A percentile compares a stretch with the other conserved stretches of the same genome.
Conservation (phyloP, 2,329 filamentous ascomycete species). For the Metarhizium brunneum region DNA sequence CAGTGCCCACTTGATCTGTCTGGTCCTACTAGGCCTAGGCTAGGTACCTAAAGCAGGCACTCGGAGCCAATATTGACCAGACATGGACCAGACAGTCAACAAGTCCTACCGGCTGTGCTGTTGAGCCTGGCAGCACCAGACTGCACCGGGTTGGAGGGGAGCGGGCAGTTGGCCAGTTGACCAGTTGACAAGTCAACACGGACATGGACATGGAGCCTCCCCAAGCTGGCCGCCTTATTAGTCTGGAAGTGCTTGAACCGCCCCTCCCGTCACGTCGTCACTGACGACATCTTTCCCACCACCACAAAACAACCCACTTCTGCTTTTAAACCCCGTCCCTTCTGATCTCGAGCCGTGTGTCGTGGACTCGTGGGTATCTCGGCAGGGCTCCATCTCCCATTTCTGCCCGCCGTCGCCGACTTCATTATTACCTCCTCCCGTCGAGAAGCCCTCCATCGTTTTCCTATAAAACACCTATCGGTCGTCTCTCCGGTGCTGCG, state of each 20-base stretch:
- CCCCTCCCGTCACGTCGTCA: conserved; percentile 17
- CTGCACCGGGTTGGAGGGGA: too few species aligned
- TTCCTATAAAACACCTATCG: neutral
- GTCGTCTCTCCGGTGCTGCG: neutral
- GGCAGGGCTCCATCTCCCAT: neutral
- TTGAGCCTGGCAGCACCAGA: too few species aligned
- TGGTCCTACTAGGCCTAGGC: too few species aligned
- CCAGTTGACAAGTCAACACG: too few species aligned
- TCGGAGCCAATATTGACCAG: too few species aligned
- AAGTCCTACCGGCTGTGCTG: too few species aligned
- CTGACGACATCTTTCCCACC: conserved; percentile 27
- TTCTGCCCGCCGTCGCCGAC: neutral
- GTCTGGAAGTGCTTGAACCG: neutral
- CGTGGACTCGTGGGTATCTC: neutral
- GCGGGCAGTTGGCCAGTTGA: too few species aligned
- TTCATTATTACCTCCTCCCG: conserved; percentile 2
- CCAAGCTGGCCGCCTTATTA: neutral
- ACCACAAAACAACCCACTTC: conserved; percentile 11
- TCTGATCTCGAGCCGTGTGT: conserved; percentile 2
- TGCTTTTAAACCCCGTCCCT: conserved; percentile 6
- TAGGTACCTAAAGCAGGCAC: too few species aligned
- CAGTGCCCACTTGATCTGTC: too few species aligned
- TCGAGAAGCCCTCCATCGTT: neutral
- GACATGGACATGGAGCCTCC: too few species aligned
- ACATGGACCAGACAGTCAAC: too few species aligned